Percentiles rank a stretch among this genome's conserved stretches.
Evolutionary conservation across 2,329 filamentous ascomycete species (phyloP).

Genomic region (Nakataea oryzae): DNA sequence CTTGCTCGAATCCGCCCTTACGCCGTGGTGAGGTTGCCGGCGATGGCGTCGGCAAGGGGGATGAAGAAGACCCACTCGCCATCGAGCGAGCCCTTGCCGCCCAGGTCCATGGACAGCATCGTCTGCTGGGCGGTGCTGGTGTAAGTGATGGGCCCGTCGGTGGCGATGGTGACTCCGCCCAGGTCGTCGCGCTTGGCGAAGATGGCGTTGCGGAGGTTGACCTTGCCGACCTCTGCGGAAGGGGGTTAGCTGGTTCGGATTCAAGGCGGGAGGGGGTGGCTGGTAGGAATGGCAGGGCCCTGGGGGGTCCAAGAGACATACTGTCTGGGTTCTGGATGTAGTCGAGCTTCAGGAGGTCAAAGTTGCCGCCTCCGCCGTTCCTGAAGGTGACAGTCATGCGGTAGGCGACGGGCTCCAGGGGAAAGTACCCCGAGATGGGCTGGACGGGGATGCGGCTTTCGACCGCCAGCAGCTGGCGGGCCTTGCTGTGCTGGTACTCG

Average conservation of each 20-base stretch:
- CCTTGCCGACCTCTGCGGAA: neutral
- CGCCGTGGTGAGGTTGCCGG: neutral
- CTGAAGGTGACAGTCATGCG: neutral
- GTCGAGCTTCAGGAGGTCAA: neutral
- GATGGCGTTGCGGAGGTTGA: neutral
- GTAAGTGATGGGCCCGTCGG: neutral
- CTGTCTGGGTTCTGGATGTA: neutral
- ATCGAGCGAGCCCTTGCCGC: neutral
- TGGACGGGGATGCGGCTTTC: neutral
- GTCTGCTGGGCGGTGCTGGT: neutral
- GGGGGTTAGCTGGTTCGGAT: neutral
- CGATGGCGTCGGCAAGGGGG: neutral
- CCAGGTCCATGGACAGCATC: neutral
- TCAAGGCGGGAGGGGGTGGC: neutral
- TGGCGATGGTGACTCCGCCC: neutral
- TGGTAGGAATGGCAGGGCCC: too few relatives aligned
- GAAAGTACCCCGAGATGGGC: neutral
- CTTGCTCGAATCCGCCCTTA: neutral
- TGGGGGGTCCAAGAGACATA: neutral
- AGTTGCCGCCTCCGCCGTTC: neutral
- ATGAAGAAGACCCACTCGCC: neutral
- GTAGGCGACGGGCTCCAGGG: neutral
- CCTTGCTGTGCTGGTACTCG: constrained; percentile 4
- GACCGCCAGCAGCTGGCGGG: neutral
- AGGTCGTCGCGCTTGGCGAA: neutral